Conservation (phyloP, 208 protist species). For the Acanthamoeba sp. region DNA sequence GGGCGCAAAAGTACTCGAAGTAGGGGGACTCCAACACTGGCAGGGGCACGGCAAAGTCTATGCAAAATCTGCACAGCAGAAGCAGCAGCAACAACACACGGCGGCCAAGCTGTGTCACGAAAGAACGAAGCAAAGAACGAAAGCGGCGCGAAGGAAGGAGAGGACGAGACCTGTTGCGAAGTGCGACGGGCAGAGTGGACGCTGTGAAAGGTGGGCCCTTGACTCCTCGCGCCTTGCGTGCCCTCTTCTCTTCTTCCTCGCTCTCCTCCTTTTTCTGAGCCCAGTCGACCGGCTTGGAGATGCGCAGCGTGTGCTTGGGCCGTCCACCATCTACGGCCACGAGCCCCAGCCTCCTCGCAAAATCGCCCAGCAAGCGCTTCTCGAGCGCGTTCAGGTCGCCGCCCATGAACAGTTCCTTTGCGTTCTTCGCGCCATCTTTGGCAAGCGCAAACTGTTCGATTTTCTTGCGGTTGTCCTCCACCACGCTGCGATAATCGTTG, state of each 20-base stretch:
- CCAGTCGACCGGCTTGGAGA: background rate
- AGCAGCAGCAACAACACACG: too few relatives aligned
- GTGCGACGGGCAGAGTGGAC: background rate
- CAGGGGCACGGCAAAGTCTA: conserved; percentile 6
- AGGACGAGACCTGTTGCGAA: background rate
- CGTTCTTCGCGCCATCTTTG: background rate
- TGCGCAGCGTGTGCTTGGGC: conserved; percentile 2
- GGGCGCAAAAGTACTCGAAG: background rate
- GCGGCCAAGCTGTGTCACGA: too few relatives aligned
- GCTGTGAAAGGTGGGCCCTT: background rate
- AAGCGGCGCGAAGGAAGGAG: background rate
- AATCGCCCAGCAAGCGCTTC: background rate
- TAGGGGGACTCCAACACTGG: conserved; percentile 21
- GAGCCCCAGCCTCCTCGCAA: background rate
- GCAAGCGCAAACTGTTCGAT: background rate
- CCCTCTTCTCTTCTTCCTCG: background rate
- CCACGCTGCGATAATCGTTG: conserved; percentile 6
- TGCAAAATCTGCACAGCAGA: background rate
- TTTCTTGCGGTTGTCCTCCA: conserved; percentile 4
- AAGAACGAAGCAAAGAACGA: too few relatives aligned
- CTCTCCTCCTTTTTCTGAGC: background rate
- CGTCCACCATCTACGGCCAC: background rate
- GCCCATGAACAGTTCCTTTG: background rate
- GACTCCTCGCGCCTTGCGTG: background rate
- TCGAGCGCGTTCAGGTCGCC: background rate